These are phyloP conservation scores for Phellinidium pouzarii DNA, from an alignment of 1,284 basidiomycete genomes.

Conservation along the genomic window DNA sequence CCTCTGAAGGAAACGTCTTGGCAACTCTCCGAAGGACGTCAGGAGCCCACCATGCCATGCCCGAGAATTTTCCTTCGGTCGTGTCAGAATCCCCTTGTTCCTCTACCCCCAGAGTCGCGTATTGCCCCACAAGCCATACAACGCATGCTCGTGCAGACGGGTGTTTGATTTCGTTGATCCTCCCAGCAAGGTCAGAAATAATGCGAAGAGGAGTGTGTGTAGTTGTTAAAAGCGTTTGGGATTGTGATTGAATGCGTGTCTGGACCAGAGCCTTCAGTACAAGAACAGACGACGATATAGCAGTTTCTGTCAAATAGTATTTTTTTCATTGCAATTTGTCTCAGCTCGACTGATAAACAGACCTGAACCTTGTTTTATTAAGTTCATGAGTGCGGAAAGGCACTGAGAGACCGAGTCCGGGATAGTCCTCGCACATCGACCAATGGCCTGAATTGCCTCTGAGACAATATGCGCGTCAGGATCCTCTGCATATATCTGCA, in stretches of 20 bases:
- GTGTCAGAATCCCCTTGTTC: constrained; percentile 24
- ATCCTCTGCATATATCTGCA: constrained; percentile 77
- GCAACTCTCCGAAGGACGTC: constrained; percentile 76
- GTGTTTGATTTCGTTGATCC: constrained; percentile 74
- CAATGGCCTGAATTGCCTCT: constrained; percentile 72
- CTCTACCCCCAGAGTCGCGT: constrained; percentile 39
- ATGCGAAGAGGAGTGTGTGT: constrained; percentile 55
- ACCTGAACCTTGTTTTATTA: constrained; percentile 68
- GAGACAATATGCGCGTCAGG: constrained; percentile 63
- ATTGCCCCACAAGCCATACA: constrained; percentile 88
- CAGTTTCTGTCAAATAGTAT: constrained; percentile 38
- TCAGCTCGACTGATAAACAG: neutral
- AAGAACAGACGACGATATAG: constrained; percentile 70
- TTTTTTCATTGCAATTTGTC: neutral
- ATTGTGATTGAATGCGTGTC: constrained; percentile 41
- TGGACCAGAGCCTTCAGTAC: constrained; percentile 83
- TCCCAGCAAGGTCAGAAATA: constrained; percentile 65
- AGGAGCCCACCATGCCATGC: constrained; percentile 68
- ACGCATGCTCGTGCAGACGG: constrained; percentile 78
- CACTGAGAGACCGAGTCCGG: constrained; percentile 67
- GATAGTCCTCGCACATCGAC: constrained; percentile 61
- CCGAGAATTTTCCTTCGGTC: constrained; percentile 30
- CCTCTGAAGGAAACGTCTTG: constrained; percentile 70
- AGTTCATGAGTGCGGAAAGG: constrained; percentile 65
- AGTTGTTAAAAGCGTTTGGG: constrained; percentile 22